Percentiles rank a stretch among this genome's conserved stretches.
Evolutionary conservation across 2,329 filamentous ascomycete species (phyloP).

Genomic region (Aspergillus hortae): DNA sequence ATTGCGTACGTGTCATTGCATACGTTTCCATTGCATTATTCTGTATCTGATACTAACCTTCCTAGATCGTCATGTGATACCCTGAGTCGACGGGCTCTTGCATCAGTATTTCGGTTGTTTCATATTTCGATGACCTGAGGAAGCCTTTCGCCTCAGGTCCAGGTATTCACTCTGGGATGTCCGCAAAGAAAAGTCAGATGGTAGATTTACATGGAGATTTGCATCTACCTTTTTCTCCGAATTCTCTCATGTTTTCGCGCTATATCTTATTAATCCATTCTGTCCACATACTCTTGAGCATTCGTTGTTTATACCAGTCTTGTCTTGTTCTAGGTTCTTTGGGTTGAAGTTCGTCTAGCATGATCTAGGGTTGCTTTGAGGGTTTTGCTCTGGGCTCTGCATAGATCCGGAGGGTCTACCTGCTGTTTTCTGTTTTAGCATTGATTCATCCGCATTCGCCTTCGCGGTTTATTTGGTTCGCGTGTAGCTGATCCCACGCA

Average conservation of each 20-base stretch:
- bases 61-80: slow-evolving; percentile 43
- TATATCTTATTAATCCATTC: neutral
- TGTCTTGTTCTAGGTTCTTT: neutral
- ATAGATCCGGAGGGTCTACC: too few relatives aligned
- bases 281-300: neutral
- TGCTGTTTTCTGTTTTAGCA: too few relatives aligned
- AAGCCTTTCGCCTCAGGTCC: neutral
- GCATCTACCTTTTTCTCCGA: neutral
- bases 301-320: neutral
- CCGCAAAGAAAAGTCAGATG: neutral
- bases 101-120: slow-evolving; percentile 14
- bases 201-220: neutral
- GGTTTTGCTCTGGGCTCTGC: too few relatives aligned
- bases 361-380: too few relatives aligned
- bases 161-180: neutral
- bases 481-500: too few relatives aligned
- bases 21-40: neutral
- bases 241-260: neutral
- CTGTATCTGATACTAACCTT: slow-evolving; percentile 9
- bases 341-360: neutral
- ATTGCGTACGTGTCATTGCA: slow-evolving; percentile 64
- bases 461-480: too few relatives aligned
- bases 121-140: slow-evolving; percentile 13
- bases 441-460: too few relatives aligned
- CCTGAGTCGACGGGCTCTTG: slow-evolving; percentile 16